Evolutionary conservation across 2,329 filamentous ascomycete genomes (phyloP).

Genomic region (Arachnomyces sp.): DNA sequence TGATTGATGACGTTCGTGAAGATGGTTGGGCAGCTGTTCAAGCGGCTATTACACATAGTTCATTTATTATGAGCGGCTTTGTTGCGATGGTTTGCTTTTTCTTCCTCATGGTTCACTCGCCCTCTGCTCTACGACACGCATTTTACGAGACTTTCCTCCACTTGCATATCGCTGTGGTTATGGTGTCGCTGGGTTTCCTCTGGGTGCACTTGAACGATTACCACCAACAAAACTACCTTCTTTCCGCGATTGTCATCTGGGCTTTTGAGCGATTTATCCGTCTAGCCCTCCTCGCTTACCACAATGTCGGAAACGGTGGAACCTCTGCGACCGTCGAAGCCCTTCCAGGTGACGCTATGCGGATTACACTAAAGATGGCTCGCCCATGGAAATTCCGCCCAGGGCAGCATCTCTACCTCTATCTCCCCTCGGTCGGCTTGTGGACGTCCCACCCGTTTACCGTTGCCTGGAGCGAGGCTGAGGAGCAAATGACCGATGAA

Average conservation of each 20-base stretch:
- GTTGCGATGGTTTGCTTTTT: conserved; percentile 50
- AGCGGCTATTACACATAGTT: conserved; percentile 22
- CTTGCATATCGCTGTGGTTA: conserved; percentile 68
- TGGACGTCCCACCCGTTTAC: conserved; percentile 76
- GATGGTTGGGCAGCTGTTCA: conserved; percentile 30
- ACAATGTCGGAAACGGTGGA: conserved; percentile 51
- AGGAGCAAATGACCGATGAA: conserved; percentile 35
- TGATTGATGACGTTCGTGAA: conserved; percentile 55
- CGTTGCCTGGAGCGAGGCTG: conserved; percentile 62
- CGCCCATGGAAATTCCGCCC: conserved; percentile 58
- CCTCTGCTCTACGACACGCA: conserved; percentile 77
- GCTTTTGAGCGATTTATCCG: conserved; percentile 59
- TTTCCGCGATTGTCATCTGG: conserved; percentile 71
- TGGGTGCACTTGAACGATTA: conserved; percentile 69
- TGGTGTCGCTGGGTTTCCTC: conserved; percentile 59
- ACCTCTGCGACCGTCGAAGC: conserved; percentile 60
- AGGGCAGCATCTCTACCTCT: conserved; percentile 67
- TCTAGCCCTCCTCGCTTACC: conserved; percentile 54
- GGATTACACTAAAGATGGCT: conserved; percentile 62
- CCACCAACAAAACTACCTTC: conserved; percentile 62
- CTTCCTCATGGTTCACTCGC: conserved; percentile 59
- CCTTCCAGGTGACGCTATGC: conserved; percentile 60
- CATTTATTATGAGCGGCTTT: conserved; percentile 34
- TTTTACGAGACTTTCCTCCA: conserved; percentile 97
- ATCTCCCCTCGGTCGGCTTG: conserved; percentile 55